A percentile compares a stretch with the other conserved stretches of the same genome.
Evolutionary conservation across 805 yeast genomes (phyloP).

Genomic region (Sungouiozyma ichnusensis): DNA sequence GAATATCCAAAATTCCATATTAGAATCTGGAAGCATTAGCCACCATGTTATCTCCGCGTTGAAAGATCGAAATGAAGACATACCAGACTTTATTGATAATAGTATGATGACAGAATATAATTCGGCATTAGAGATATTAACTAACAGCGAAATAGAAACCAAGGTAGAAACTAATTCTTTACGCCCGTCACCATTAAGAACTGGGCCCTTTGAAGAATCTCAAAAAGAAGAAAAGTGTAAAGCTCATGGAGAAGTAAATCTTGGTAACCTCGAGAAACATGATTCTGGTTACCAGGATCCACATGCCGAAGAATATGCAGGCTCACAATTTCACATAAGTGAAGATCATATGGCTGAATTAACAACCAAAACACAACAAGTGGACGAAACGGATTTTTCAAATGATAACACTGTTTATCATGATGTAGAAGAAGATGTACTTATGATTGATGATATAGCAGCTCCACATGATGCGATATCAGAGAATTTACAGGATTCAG

Average conservation of each 20-base stretch:
- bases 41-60: not conserved
- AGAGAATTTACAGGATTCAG: not conserved
- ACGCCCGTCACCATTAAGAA: not conserved
- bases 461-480: not conserved
- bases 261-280: too few relatives aligned
- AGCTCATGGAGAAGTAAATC: not conserved
- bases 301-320: not conserved
- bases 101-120: not conserved
- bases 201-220: not conserved
- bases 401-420: not conserved
- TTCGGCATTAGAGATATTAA: not conserved
- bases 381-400: not conserved
- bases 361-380: not conserved
- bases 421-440: not conserved
- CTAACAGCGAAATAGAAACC: not conserved
- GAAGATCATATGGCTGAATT: not conserved
- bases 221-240: not conserved
- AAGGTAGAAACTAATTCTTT: not conserved
- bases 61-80: not conserved
- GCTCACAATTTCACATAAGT: not conserved
- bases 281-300: too few relatives aligned
- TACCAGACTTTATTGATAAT: not conserved
- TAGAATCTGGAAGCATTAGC: not conserved
- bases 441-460: not conserved
- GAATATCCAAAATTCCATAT: not conserved